Evolutionary conservation across 345 rosid genomes (phyloP), one percentile per base, ranked within the genome.

Genomic region (Laguncularia racemosa): DNA sequence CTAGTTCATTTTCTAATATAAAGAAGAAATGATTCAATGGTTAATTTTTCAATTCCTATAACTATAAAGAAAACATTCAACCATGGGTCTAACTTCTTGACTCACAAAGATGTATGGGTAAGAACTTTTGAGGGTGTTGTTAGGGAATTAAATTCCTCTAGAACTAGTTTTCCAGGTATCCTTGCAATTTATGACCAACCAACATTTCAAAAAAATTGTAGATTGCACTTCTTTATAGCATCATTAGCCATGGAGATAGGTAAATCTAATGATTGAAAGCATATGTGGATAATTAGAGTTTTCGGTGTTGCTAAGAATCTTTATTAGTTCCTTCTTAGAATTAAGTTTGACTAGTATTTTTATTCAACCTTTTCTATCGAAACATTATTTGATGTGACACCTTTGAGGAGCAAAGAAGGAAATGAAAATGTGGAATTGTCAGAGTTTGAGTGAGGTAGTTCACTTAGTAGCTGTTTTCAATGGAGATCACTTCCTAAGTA

Each of bases 91-190:
- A 91, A 87, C 68, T 91, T 78, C 81, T 82, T 91, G 53, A 91
- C 97, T 40, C 89, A 91, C 63, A 77, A 96, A 71, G 97, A 91
- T 76, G 97, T 96, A 58, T 87, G 97, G 96, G 97, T 96, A 8
- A 85, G 82, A 52, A 87, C 96, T 16, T 87, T 90, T 46, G 97
- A 90, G 70, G 84, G 71, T 12, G 86, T 90, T 55, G 78, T 85
- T 28, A 73, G 74, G 44, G 78, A 73, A 61, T 63, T 85, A 50
- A 69, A 81, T 57, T 76, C 91, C 63, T 93, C 97, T 2, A 78
- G 93, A 77, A 78, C 89, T 21, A 93, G 87, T 65, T 91, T 95
- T 66, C 96, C 91, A 26, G 83, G 87, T 73, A 75, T 3, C 33
- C 16, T 8, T 21, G 48, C 46, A 18, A 13, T 16, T 26, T 15